A percentile compares a stretch with the other conserved stretches of the same genome.
Conservation (phyloP, 2,329 filamentous ascomycete genomes). For the Exophiala mesophila region DNA sequence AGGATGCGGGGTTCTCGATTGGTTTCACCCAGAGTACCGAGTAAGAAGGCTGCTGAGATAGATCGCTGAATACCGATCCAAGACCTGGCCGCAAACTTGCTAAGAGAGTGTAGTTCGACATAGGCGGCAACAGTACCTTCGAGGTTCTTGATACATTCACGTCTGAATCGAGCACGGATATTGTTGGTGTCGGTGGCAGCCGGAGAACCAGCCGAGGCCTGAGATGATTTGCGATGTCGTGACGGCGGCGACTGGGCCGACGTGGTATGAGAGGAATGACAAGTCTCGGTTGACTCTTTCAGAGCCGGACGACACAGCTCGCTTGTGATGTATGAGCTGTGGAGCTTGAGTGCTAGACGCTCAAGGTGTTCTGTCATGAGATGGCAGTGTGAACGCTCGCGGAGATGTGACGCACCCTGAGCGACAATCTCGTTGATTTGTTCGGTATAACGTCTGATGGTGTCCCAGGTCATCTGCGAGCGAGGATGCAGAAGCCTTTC, state of each 20-base stretch:
- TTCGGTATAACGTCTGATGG: constrained; percentile 54
- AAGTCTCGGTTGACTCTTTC: constrained; percentile 45
- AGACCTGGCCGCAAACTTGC: constrained; percentile 40
- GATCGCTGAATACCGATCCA: constrained; percentile 46
- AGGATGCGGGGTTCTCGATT: constrained; percentile 38
- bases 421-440: constrained; percentile 54
- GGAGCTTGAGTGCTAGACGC: constrained; percentile 56
- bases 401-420: constrained; percentile 54
- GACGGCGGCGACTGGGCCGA: constrained; percentile 20
- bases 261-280: constrained; percentile 23
- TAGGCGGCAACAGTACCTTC: constrained; percentile 56
- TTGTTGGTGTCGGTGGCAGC: constrained; percentile 13
- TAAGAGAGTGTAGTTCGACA: constrained; percentile 49
- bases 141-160: constrained; percentile 53
- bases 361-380: constrained; percentile 50
- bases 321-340: constrained; percentile 58
- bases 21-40: constrained; percentile 43
- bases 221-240: constrained; percentile 13
- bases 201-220: constrained; percentile 13
- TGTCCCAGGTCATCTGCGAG: constrained; percentile 49
- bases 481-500: constrained; percentile 52
- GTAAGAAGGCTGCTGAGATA: constrained; percentile 44
- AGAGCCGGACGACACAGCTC: constrained; percentile 59
- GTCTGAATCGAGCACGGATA: constrained; percentile 37
- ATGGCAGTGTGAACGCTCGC: constrained; percentile 45